Conservation (phyloP, 352 stramenopile genomes). For the Phytophthora parvispora region DNA sequence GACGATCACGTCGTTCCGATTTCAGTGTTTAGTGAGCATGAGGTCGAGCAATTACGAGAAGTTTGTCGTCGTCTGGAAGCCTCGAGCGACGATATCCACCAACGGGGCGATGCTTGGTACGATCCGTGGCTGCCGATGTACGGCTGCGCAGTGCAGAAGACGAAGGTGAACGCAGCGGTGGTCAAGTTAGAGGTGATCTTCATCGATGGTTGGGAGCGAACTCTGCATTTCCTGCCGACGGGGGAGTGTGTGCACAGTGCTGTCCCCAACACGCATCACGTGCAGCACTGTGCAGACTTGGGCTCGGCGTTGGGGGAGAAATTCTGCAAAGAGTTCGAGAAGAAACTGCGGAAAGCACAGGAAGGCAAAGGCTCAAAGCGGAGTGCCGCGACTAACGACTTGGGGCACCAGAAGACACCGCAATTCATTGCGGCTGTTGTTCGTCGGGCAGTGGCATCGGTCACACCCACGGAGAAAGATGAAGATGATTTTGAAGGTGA, state of each 20-base stretch:
- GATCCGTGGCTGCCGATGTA: conserved; percentile 61
- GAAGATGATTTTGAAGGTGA: neutral
- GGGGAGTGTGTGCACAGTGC: conserved; percentile 49
- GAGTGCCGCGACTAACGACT: too few relatives aligned
- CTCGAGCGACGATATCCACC: neutral
- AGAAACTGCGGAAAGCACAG: conserved; percentile 36
- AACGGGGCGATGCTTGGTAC: conserved; percentile 38
- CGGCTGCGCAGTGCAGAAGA: conserved; percentile 49
- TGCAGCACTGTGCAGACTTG: conserved; percentile 45
- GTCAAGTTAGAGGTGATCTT: conserved; percentile 51
- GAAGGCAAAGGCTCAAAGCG: too few relatives aligned
- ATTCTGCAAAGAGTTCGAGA: conserved; percentile 15
- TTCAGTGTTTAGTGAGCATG: conserved; percentile 30
- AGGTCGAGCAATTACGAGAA: conserved; percentile 28
- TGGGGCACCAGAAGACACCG: too few relatives aligned
- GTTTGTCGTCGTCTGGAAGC: conserved; percentile 14
- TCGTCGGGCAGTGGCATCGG: too few relatives aligned
- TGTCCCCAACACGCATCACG: conserved; percentile 26
- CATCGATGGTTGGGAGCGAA: conserved; percentile 51
- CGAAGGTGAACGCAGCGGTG: conserved; percentile 18
- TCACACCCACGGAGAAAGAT: too few relatives aligned
- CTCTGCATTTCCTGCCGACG: conserved; percentile 39
- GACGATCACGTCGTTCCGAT: conserved; percentile 36
- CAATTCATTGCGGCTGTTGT: too few relatives aligned
- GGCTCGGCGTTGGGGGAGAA: conserved; percentile 6